Base-by-base conservation (phyloP, 2,329 filamentous ascomycete genomes). In the Rhinocladiella mackenziei region DNA sequence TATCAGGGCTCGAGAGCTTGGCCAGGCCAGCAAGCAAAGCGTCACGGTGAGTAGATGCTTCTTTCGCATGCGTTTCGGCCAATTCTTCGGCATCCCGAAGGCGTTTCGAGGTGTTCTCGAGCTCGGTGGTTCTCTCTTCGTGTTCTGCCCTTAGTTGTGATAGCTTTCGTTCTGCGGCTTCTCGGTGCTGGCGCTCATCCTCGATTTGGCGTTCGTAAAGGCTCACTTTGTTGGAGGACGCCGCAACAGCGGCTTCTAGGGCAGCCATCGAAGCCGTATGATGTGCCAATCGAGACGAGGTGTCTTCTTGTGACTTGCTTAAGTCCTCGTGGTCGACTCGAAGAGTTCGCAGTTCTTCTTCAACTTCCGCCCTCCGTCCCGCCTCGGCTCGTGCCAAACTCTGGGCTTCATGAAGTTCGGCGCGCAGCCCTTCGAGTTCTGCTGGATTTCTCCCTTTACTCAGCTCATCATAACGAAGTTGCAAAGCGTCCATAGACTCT, bases 61-160 rank as follows among this genome's bases (percentile, higher is more conserved):
- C 94, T 55, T 82, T 80, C 4, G 89, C 86, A 63, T 95, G 83
- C 56, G 84, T 88, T 59, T 94, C 86, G 1, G 86, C 86, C 32
- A 97, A 69, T 59, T 95, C 88, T 66, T 98, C 89, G 0, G 87
- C 81, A 63, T 96, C 89, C 29, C 78, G 81, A 36, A 98, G 69
- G 38, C 86, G 82, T 56, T 88, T 81, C 1, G 78, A 83, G 0
- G 81, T 76, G 14, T 76, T 77, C 32, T 89, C 86, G 2, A 97
- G 73, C 61, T 98, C 91, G 0, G 80, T 74, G 7, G 80, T 84
- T 23, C 81, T 79, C 39, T 85, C 78, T 60, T 97, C 92, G 58
- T 94, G 86, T 61, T 97, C 89, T 15, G 80, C 74, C 62, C 83
- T 84, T 28, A 97, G 75, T 54, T 85, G 83, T 35, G 76, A 74